phyloP scores from a whole-genome alignment of 2,329 filamentous ascomycete genomes.

The Aspergillus sp. region DNA sequence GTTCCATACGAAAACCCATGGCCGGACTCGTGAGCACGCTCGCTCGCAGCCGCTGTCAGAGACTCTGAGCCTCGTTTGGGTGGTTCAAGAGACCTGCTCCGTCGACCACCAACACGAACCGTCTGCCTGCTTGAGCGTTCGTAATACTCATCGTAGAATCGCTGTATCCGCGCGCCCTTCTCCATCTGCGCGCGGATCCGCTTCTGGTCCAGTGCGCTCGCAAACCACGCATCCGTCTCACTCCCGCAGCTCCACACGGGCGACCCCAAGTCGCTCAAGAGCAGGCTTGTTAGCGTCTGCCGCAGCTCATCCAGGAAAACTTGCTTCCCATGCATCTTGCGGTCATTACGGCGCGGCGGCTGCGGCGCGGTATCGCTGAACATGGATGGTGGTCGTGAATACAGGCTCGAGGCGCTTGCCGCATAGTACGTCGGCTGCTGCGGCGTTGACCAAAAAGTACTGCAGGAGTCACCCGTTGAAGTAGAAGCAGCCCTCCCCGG shows the following conservation, averaged over 20 bases:
- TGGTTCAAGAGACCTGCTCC: conserved; percentile 27
- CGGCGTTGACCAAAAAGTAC: conserved; percentile 85
- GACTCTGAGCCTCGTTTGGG: conserved; percentile 3
- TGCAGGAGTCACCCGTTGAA: conserved; percentile 60
- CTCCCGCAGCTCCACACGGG: conserved; percentile 80
- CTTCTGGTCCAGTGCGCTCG: conserved; percentile 42
- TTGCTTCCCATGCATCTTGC: conserved; percentile 56
- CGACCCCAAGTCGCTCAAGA: conserved; percentile 82
- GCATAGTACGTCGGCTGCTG: conserved; percentile 58
- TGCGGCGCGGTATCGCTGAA: conserved; percentile 28
- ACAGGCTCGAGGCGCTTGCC: conserved; percentile 51
- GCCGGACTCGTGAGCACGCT: conserved; percentile 28
- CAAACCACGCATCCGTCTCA: conserved; percentile 86
- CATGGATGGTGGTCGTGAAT: conserved; percentile 35
- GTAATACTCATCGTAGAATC: conserved; percentile 30
- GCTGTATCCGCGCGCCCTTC: conserved; percentile 28
- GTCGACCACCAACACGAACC: conserved; percentile 16
- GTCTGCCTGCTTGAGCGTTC: conserved; percentile 18
- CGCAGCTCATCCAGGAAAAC: conserved; percentile 69
- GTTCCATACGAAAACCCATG: conserved; percentile 63
- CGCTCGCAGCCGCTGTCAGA: background rate
- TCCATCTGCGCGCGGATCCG: conserved; percentile 33
- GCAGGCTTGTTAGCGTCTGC: conserved; percentile 69
- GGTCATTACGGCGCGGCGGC: conserved; percentile 24
- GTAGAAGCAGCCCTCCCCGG: conserved; percentile 59